phyloP scores from a whole-genome alignment of 805 yeast species.

The Torulaspora franciscae region DNA sequence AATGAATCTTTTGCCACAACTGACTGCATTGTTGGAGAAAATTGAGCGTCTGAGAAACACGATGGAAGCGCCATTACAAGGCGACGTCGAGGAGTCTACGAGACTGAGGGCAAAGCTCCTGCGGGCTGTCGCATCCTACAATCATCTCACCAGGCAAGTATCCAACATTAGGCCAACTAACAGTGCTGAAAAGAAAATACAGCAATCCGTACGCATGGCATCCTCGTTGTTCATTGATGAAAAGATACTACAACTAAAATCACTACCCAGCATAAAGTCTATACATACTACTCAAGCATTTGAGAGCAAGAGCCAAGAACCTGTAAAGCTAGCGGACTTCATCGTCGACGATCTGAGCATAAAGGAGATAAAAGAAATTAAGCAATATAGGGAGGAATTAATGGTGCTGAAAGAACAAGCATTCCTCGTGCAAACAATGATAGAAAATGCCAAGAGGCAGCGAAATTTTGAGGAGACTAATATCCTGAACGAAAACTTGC shows the following conservation, averaged over 20 bases:
- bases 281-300: conserved; percentile 37
- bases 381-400: conserved; percentile 62
- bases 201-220: conserved; percentile 52
- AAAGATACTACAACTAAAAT: conserved; percentile 58
- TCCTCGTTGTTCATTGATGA: conserved; percentile 61
- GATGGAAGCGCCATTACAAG: conserved; percentile 24
- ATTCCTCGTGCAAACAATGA: conserved; percentile 62
- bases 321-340: conserved; percentile 18
- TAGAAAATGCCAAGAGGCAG: conserved; percentile 54
- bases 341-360: conserved; percentile 39
- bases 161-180: conserved; percentile 35
- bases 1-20: conserved; percentile 39
- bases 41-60: conserved; percentile 33
- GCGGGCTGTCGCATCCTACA: conserved; percentile 48
- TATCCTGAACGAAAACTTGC: conserved; percentile 52
- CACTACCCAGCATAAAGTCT: conserved; percentile 27
- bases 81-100: conserved; percentile 37
- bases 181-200: conserved; percentile 44
- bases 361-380: conserved; percentile 53
- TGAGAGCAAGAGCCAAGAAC: conserved; percentile 10
- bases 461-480: conserved; percentile 74
- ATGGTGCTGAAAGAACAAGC: conserved; percentile 86
- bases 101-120: conserved; percentile 43
- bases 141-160: conserved; percentile 44
- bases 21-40: conserved; percentile 38